phyloP scores from a whole-genome alignment of 2,329 filamentous ascomycete genomes.

The Mollisia scopiformis region DNA sequence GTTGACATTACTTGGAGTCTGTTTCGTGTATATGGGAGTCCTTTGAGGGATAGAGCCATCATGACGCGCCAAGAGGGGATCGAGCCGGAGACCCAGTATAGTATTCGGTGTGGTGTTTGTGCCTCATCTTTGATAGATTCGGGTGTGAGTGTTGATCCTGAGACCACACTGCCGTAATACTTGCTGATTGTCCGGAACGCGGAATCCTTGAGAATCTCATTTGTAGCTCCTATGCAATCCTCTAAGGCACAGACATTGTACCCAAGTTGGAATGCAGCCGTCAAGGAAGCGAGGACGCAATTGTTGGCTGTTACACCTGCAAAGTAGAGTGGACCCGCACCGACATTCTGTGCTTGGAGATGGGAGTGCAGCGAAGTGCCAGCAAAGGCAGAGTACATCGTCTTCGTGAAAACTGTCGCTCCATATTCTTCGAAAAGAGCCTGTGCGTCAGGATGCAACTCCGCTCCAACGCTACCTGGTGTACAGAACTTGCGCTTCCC shows the following conservation, averaged over 20 bases:
- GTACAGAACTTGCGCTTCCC: background rate
- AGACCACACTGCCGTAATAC: background rate
- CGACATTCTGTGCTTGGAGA: background rate
- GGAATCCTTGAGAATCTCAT: background rate
- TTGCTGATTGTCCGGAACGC: background rate
- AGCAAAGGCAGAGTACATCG: background rate
- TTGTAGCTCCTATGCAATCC: conserved; percentile 2
- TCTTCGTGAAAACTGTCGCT: background rate
- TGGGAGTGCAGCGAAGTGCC: background rate
- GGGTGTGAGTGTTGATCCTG: background rate
- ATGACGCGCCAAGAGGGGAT: conserved; percentile 9
- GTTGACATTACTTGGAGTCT: conserved; percentile 6
- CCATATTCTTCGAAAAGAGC: background rate
- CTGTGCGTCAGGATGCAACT: background rate
- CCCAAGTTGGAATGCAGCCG: background rate
- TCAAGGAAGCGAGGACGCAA: conserved; percentile 1
- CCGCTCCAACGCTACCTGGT: background rate
- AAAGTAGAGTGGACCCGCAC: background rate
- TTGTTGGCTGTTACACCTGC: conserved; percentile 1
- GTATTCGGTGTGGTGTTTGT: background rate
- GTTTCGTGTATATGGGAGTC: background rate
- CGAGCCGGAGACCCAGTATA: conserved; percentile 9
- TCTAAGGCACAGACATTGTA: background rate
- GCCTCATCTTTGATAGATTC: conserved; percentile 8
- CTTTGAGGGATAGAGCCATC: conserved; percentile 6